Percentiles rank a stretch among this genome's conserved stretches.
Conservation (phyloP, 345 rosid species). For the Linum usitatissimum region DNA sequence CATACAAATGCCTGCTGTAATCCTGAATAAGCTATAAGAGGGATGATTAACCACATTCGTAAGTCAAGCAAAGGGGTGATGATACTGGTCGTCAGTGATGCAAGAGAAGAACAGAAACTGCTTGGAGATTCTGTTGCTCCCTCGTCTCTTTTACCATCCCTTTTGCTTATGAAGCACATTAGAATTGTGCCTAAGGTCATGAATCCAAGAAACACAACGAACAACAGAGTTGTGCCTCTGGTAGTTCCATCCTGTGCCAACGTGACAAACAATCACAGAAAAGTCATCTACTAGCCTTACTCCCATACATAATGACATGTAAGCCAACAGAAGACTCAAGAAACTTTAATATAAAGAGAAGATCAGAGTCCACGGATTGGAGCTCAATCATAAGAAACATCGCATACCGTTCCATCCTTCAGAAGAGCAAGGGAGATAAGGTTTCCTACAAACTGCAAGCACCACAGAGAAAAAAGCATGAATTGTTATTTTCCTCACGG, state of each 20-base stretch:
- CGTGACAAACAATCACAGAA: constrained; percentile 6
- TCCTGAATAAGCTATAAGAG: constrained; percentile 84
- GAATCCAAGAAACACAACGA: constrained; percentile 57
- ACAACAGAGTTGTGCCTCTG: constrained; percentile 57
- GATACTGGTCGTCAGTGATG: constrained; percentile 43
- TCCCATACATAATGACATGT: neutral
- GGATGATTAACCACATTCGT: constrained; percentile 71
- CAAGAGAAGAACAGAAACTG: constrained; percentile 38
- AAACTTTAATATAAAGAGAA: neutral
- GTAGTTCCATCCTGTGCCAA: constrained; percentile 60
- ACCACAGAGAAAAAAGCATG: neutral
- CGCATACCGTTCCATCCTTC: constrained; percentile 41
- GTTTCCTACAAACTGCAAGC: constrained; percentile 72
- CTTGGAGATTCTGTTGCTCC: constrained; percentile 34
- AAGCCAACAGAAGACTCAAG: neutral
- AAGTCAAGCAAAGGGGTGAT: constrained; percentile 55
- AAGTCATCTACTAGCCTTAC: neutral
- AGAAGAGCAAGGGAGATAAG: constrained; percentile 71
- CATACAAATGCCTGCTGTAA: constrained; percentile 94
- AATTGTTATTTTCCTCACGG: constrained; percentile 5
- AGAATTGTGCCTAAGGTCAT: constrained; percentile 69
- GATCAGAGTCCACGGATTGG: neutral
- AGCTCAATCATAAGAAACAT: constrained; percentile 1
- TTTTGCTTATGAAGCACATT: constrained; percentile 65
- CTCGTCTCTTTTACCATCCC: constrained; percentile 43